These are phyloP conservation scores for Botryotinia globosa DNA, from an alignment of 2,329 filamentous ascomycete species.

Conservation along the genomic window DNA sequence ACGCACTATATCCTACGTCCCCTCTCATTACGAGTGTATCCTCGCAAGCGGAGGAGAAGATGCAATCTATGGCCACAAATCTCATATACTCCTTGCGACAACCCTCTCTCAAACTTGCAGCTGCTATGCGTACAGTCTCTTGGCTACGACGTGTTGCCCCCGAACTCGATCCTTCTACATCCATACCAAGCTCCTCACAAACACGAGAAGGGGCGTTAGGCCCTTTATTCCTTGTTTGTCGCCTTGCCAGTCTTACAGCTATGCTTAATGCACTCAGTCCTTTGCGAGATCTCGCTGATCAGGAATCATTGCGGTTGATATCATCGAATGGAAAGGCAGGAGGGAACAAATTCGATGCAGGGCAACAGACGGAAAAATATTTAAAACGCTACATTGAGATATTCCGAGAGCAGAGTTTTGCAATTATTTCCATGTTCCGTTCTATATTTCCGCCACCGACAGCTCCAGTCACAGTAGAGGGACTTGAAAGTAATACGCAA, in stretches of 20 bases:
- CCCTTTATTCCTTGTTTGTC: conserved; percentile 82
- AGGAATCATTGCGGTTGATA: conserved; percentile 60
- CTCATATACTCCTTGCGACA: conserved; percentile 74
- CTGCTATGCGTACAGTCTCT: conserved; percentile 84
- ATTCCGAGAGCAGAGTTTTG: conserved; percentile 95
- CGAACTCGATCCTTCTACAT: conserved; percentile 58
- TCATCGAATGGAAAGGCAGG: conserved; percentile 22
- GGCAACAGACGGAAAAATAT: conserved; percentile 91
- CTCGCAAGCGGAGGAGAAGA: conserved; percentile 76
- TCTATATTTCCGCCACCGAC: conserved; percentile 69
- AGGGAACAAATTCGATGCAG: conserved; percentile 55
- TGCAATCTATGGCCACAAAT: conserved; percentile 83
- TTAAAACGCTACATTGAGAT: conserved; percentile 96
- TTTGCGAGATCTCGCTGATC: conserved; percentile 82
- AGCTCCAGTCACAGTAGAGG: conserved; percentile 24
- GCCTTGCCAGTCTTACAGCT: conserved; percentile 72
- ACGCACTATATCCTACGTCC: conserved; percentile 78
- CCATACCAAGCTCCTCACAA: conserved; percentile 28
- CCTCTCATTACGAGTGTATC: conserved; percentile 70
- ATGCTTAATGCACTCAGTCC: conserved; percentile 84
- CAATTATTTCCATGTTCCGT: conserved; percentile 89
- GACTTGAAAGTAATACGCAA: conserved; percentile 23
- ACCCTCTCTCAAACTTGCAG: conserved; percentile 80
- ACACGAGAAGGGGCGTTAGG: conserved; percentile 67
- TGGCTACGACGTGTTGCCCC: conserved; percentile 87